phyloP scores from a whole-genome alignment of 306 rosid species.

The Sicyos edulis region DNA sequence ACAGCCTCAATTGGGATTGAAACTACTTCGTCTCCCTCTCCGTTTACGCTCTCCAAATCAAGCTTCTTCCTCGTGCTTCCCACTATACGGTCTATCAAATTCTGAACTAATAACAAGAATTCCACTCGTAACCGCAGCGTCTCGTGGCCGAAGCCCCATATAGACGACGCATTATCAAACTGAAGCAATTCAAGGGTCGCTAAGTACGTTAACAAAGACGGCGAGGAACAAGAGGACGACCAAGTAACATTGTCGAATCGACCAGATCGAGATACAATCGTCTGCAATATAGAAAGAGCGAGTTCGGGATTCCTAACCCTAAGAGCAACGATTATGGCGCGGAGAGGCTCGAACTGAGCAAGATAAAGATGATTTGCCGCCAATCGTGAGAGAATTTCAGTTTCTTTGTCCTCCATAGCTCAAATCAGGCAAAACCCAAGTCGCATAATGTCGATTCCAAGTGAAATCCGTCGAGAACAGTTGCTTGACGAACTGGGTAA shows the following conservation, averaged over 20 bases:
- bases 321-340: conserved; percentile 66
- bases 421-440: conserved; percentile 2
- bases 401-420: conserved; percentile 53
- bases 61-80: conserved; percentile 27
- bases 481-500: conserved; percentile 1
- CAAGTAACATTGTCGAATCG: conserved; percentile 59
- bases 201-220: conserved; percentile 63
- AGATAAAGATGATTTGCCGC: conserved; percentile 80
- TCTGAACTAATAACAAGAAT: conserved; percentile 61
- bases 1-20: conserved; percentile 22
- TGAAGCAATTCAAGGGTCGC: conserved; percentile 72
- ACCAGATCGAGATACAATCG: conserved; percentile 72
- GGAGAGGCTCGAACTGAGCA: conserved; percentile 82
- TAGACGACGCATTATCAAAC: conserved; percentile 55
- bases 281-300: conserved; percentile 67
- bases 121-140: conserved; percentile 71
- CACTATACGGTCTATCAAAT: conserved; percentile 55
- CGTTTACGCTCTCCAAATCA: conserved; percentile 35
- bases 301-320: conserved; percentile 63
- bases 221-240: conserved; percentile 73
- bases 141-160: conserved; percentile 68
- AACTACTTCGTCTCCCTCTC: conserved; percentile 23
- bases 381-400: conserved; percentile 73
- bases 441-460: background rate
- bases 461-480: background rate